These are phyloP conservation scores for Crithidia fasciculata DNA, from an alignment of 208 protist genomes.

Conservation along the genomic window DNA sequence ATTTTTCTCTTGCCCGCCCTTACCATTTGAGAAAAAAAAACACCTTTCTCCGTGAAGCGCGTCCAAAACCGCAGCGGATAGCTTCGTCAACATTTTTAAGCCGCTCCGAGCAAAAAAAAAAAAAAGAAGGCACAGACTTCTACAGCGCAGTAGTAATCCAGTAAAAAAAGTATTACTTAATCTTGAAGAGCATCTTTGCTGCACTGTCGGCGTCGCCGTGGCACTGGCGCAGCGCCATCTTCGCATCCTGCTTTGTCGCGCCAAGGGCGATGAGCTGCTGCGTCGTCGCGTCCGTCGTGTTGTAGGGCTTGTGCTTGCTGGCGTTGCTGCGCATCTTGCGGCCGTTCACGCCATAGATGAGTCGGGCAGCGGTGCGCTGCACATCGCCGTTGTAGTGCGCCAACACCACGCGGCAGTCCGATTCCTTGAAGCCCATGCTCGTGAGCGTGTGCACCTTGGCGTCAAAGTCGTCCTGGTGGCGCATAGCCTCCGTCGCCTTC, in stretches of 20 bases:
- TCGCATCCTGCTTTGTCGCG: conserved; percentile 66
- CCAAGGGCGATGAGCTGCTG: conserved; percentile 82
- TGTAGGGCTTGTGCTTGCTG: conserved; percentile 66
- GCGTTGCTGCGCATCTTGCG: conserved; percentile 50
- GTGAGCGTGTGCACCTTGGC: conserved; percentile 49
- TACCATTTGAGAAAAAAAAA: background rate
- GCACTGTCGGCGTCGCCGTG: conserved; percentile 68
- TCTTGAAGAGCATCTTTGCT: conserved; percentile 60
- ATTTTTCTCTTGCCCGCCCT: background rate
- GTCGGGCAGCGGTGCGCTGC: conserved; percentile 61
- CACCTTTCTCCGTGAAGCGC: too few species aligned
- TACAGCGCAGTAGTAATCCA: too few species aligned
- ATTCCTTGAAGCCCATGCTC: conserved; percentile 66
- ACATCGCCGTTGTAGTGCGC: conserved; percentile 87
- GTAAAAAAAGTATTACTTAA: background rate
- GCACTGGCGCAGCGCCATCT: conserved; percentile 65
- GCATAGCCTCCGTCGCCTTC: conserved; percentile 33
- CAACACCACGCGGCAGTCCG: conserved; percentile 49
- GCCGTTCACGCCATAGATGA: conserved; percentile 60
- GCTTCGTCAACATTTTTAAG: too few species aligned
- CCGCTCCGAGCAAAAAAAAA: background rate
- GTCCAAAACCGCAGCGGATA: too few species aligned
- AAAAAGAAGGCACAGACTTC: conserved; percentile 20
- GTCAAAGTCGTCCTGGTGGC: conserved; percentile 58
- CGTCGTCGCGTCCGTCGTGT: conserved; percentile 62